These are phyloP conservation scores for Fusarium sp. DNA, from an alignment of 2,329 filamentous ascomycete species.

Conservation along the genomic window DNA sequence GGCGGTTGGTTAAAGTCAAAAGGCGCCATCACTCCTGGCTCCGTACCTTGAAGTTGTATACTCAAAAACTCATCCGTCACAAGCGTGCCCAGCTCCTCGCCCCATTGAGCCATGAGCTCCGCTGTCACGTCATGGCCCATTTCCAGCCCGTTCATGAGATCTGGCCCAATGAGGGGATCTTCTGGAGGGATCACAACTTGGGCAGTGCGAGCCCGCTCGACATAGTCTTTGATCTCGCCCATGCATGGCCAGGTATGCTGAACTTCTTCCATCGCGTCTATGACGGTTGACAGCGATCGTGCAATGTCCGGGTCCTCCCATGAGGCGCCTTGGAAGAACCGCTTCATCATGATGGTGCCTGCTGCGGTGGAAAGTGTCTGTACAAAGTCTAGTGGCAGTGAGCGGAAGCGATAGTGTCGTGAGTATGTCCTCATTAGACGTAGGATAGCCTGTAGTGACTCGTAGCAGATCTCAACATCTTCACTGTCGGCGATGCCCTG, in stretches of 20 bases:
- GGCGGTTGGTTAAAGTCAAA: constrained; percentile 51
- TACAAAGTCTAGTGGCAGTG: constrained; percentile 62
- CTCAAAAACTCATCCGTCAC: constrained; percentile 54
- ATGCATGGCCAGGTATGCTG: constrained; percentile 63
- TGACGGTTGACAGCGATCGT: constrained; percentile 61
- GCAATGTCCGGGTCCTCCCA: constrained; percentile 62
- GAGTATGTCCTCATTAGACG: constrained; percentile 59
- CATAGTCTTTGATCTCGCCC: constrained; percentile 56
- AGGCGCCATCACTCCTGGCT: constrained; percentile 44
- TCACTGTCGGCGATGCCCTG: constrained; percentile 56
- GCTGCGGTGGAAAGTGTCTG: constrained; percentile 63
- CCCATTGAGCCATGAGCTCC: constrained; percentile 48
- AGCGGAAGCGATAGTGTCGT: constrained; percentile 58
- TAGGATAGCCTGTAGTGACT: constrained; percentile 60
- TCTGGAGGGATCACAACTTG: constrained; percentile 51
- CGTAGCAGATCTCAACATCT: constrained; percentile 64
- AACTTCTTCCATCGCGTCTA: constrained; percentile 65
- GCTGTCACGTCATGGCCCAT: constrained; percentile 43
- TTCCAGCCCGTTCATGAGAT: constrained; percentile 53
- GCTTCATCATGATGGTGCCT: constrained; percentile 61
- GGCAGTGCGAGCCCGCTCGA: constrained; percentile 49
- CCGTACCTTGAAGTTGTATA: constrained; percentile 49
- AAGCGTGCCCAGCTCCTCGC: constrained; percentile 51
- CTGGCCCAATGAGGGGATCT: constrained; percentile 50
- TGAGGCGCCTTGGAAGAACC: constrained; percentile 56